A percentile compares a stretch with the other conserved stretches of the same genome.
These are phyloP conservation scores for Rhizoctonia solani DNA, from an alignment of 1,284 basidiomycete genomes.

Conservation along the genomic window DNA sequence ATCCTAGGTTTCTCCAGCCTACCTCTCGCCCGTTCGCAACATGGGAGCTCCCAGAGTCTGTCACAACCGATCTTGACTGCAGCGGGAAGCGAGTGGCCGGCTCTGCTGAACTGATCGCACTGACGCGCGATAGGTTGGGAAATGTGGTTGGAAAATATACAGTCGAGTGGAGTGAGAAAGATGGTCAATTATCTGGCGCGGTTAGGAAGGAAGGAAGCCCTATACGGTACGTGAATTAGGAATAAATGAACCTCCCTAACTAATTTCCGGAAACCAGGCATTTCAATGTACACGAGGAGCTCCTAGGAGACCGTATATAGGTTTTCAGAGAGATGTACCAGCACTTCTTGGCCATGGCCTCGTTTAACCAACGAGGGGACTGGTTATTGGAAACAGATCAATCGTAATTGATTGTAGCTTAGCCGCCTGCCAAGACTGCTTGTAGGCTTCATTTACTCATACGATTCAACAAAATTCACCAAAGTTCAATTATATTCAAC, in stretches of 20 bases:
- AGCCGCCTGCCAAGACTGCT: no score
- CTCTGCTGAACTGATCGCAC: conserved; percentile 73
- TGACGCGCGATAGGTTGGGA: conserved; percentile 67
- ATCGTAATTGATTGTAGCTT: no score
- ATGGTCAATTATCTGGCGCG: conserved; percentile 54
- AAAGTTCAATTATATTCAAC: no score
- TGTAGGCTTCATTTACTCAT: no score
- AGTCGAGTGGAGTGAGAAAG: conserved; percentile 57
- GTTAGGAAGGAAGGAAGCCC: conserved; percentile 64
- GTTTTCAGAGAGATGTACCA: no score
- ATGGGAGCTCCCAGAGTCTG: conserved; percentile 68
- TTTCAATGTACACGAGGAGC: conserved; percentile 84
- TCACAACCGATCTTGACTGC: conserved; percentile 53
- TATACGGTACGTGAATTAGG: conserved; percentile 53
- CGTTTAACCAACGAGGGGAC: no score
- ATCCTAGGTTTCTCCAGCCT: conserved; percentile 70
- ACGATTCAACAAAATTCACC: no score
- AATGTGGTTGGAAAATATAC: conserved; percentile 74
- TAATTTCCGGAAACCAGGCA: conserved; percentile 51
- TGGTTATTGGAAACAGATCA: no score
- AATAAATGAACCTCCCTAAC: conserved; percentile 41
- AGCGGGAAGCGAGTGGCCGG: conserved; percentile 50
- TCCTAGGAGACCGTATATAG: conserved; percentile 50
- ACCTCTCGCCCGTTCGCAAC: conserved; percentile 76
- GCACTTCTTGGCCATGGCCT: no score